phyloP scores from a whole-genome alignment of 352 stramenopile species.

The Halophytophthora batemanensis region DNA sequence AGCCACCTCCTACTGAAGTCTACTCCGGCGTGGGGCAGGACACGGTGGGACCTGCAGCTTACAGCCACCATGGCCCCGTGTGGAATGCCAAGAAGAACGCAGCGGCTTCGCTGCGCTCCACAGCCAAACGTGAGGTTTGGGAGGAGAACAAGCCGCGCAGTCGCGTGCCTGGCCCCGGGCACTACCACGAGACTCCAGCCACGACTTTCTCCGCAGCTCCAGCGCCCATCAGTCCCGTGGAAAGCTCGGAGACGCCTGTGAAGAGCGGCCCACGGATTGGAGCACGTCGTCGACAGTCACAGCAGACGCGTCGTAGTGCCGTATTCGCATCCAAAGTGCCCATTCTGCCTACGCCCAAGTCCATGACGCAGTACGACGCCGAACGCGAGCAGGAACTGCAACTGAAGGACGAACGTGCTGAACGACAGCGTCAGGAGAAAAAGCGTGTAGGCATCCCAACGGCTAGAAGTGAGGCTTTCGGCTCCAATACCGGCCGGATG shows the following conservation, averaged over 20 bases:
- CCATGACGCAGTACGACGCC: constrained; percentile 41
- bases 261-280: constrained; percentile 20
- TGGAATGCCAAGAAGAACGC: constrained; percentile 71
- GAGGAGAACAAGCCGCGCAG: constrained; percentile 48
- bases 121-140: constrained; percentile 74
- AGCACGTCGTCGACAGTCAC: constrained; percentile 20
- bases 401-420: constrained; percentile 43
- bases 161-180: constrained; percentile 55
- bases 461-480: constrained; percentile 55
- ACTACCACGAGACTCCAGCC: constrained; percentile 35
- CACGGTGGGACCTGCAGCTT: constrained; percentile 68
- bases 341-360: constrained; percentile 46
- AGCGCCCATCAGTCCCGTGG: neutral
- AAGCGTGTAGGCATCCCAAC: constrained; percentile 17
- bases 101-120: constrained; percentile 61
- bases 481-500: constrained; percentile 55
- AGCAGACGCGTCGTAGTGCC: constrained; percentile 40
- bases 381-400: constrained; percentile 64
- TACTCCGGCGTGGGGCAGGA: constrained; percentile 72
- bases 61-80: constrained; percentile 49
- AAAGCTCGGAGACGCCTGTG: constrained; percentile 6
- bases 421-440: constrained; percentile 26
- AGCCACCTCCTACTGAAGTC: constrained; percentile 40
- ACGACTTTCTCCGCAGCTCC: constrained; percentile 5
- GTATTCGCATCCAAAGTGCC: constrained; percentile 79